A percentile compares a stretch with the other conserved stretches of the same genome.
These are phyloP conservation scores for Tinospora cordifolia DNA, from an alignment of 164 flowering plant genomes.

Conservation along the genomic window DNA sequence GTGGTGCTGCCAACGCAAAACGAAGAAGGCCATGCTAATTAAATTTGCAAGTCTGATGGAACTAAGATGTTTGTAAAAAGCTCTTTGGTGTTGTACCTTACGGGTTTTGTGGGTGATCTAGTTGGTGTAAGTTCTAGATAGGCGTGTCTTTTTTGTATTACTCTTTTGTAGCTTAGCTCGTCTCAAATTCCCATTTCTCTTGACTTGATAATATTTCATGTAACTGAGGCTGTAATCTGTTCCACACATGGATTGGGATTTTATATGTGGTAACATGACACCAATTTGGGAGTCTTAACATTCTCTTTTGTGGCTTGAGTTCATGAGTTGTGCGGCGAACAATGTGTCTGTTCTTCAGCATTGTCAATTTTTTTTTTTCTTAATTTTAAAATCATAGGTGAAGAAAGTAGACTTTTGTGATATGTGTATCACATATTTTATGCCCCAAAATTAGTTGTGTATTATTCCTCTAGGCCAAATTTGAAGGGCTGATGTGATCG, in stretches of 20 bases:
- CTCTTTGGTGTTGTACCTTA: neutral
- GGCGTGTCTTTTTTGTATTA: neutral
- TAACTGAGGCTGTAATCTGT: neutral
- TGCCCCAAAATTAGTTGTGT: too few relatives aligned
- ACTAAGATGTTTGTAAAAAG: neutral
- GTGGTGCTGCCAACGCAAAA: conserved; percentile 13
- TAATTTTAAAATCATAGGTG: too few relatives aligned
- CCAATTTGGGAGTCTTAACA: neutral
- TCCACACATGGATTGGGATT: neutral
- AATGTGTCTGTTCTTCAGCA: too few relatives aligned
- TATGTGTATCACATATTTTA: too few relatives aligned
- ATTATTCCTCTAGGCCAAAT: too few relatives aligned
- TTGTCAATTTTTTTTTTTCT: too few relatives aligned
- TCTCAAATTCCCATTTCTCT: neutral
- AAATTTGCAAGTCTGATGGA: neutral
- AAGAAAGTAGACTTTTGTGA: too few relatives aligned
- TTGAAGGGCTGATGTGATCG: too few relatives aligned
- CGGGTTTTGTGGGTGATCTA: neutral
- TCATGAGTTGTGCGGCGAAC: neutral
- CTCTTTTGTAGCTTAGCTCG: neutral
- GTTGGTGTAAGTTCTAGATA: neutral
- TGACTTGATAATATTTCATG: neutral
- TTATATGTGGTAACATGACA: neutral
- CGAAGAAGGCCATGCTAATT: conserved; percentile 20
- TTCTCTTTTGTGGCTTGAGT: neutral